Conservation (phyloP, 495 filamentous ascomycete genomes). For the Neurospora sp. region DNA sequence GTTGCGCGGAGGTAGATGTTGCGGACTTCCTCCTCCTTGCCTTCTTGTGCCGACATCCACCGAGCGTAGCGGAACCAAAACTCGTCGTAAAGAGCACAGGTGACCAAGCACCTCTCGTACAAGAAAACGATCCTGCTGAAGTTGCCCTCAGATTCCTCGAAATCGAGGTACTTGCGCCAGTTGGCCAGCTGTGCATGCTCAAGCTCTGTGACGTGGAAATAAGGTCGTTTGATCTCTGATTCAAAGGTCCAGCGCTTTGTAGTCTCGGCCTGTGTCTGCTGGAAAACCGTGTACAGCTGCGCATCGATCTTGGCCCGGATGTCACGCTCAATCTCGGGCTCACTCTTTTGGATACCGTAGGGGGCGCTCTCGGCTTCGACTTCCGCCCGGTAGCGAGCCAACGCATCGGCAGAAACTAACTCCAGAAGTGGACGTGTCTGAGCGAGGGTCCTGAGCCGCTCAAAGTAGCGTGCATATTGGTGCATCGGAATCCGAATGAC, state of each 20-base stretch:
- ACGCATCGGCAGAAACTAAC: slow-evolving; percentile 56
- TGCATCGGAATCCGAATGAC: slow-evolving; percentile 93
- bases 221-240: slow-evolving; percentile 88
- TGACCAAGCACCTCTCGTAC: slow-evolving; percentile 89
- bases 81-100: slow-evolving; percentile 89
- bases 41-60: slow-evolving; percentile 81
- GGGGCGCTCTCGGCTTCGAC: slow-evolving; percentile 47
- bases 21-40: slow-evolving; percentile 83
- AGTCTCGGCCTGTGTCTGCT: slow-evolving; percentile 75
- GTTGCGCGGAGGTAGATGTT: slow-evolving; percentile 87
- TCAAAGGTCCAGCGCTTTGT: slow-evolving; percentile 94
- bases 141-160: slow-evolving; percentile 80
- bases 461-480: slow-evolving; percentile 91
- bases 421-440: slow-evolving; percentile 63
- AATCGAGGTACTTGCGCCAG: slow-evolving; percentile 95
- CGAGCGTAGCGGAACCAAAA: slow-evolving; percentile 97
- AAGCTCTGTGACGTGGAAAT: slow-evolving; percentile 92
- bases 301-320: slow-evolving; percentile 69
- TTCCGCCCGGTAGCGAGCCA: slow-evolving; percentile 61
- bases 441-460: slow-evolving; percentile 74
- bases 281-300: slow-evolving; percentile 72
- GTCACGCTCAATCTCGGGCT: slow-evolving; percentile 77
- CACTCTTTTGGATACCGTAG: slow-evolving; percentile 38
- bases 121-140: slow-evolving; percentile 68
- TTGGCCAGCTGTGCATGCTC: slow-evolving; percentile 80